Evolutionary conservation across 2,329 filamentous ascomycete genomes (phyloP).

Genomic region (Fusarium sp.): DNA sequence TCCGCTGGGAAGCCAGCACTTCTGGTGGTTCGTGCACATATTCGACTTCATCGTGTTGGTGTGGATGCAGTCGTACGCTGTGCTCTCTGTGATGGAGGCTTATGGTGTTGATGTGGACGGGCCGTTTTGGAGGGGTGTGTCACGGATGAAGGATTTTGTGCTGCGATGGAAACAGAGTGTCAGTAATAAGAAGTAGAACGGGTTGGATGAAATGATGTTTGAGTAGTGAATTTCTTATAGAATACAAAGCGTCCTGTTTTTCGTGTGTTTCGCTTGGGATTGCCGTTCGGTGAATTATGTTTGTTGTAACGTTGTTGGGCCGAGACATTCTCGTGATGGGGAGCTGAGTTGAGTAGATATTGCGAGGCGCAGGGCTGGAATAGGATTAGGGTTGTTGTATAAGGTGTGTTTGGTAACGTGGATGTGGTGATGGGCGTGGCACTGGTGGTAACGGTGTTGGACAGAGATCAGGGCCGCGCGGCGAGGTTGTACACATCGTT

Average conservation of each 20-base stretch:
- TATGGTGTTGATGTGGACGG: conserved; percentile 51
- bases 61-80: conserved; percentile 41
- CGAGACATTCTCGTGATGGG: conserved; percentile 31
- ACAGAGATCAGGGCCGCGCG: conserved; percentile 21
- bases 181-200: conserved; percentile 25
- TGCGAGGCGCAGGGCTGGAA: neutral
- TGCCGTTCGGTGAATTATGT: conserved; percentile 10
- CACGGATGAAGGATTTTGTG: conserved; percentile 23
- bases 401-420: too few species aligned
- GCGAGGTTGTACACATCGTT: conserved; percentile 4
- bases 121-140: conserved; percentile 32
- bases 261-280: neutral
- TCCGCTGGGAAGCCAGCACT: conserved; percentile 83
- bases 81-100: conserved; percentile 40
- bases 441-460: neutral
- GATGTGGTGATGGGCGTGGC: neutral
- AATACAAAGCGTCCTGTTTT: conserved; percentile 30
- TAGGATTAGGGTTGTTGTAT: neutral
- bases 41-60: conserved; percentile 65
- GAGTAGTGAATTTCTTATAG: conserved; percentile 22
- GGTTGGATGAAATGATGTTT: conserved; percentile 29
- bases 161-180: conserved; percentile 26
- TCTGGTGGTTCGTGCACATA: conserved; percentile 93
- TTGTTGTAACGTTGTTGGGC: neutral
- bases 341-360: neutral